Conservation (phyloP, 192 early-diverging fungal species). For the Backusella liffmaniae region DNA sequence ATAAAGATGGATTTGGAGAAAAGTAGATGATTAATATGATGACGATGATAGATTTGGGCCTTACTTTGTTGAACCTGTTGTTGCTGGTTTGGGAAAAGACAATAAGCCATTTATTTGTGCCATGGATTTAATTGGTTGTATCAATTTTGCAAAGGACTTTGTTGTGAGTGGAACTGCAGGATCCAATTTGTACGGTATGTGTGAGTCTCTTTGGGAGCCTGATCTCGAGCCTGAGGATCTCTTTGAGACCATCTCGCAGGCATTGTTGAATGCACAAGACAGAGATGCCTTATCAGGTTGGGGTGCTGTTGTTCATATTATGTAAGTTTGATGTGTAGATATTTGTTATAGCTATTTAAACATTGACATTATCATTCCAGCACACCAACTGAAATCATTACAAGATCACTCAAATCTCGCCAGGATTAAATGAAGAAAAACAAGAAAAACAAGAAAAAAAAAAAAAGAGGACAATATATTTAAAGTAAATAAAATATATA, state of each 20-base stretch:
- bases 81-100: slow-evolving; percentile 93
- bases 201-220: slow-evolving; percentile 97
- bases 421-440: slow-evolving; percentile 35
- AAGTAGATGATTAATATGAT: no score
- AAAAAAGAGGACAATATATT: neutral
- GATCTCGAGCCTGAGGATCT: slow-evolving; percentile 96
- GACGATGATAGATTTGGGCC: slow-evolving; percentile 81
- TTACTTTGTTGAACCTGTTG: slow-evolving; percentile 92
- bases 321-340: slow-evolving; percentile 46
- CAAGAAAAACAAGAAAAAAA: neutral
- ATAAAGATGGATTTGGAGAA: neutral
- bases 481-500: neutral
- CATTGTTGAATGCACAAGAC: slow-evolving; percentile 92
- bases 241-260: slow-evolving; percentile 96
- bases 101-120: slow-evolving; percentile 89
- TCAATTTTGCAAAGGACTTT: slow-evolving; percentile 92
- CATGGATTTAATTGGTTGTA: slow-evolving; percentile 96
- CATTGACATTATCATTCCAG: slow-evolving; percentile 27
- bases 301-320: slow-evolving; percentile 94
- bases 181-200: slow-evolving; percentile 92
- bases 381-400: slow-evolving; percentile 85
- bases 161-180: slow-evolving; percentile 89
- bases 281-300: slow-evolving; percentile 94
- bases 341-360: no score
- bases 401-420: slow-evolving; percentile 80